These are phyloP conservation scores for Paraurostyla sp. DNA, from an alignment of 73 alveolate genomes.

Conservation along the genomic window DNA sequence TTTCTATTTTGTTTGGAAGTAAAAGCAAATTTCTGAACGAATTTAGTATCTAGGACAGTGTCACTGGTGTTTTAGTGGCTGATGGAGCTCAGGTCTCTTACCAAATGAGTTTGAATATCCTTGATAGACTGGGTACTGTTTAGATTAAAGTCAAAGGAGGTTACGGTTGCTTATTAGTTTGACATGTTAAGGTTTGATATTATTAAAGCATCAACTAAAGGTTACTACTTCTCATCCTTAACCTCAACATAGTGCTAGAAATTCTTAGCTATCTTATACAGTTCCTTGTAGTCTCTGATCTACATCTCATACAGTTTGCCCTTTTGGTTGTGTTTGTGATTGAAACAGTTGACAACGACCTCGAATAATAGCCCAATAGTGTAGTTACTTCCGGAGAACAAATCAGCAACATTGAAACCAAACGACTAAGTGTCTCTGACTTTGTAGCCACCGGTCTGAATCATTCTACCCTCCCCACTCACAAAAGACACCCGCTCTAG, in stretches of 20 bases:
- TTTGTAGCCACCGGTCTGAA: constrained; percentile 57
- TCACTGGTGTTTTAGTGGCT: background rate
- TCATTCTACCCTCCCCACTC: constrained; percentile 58
- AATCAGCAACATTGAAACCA: constrained; percentile 42
- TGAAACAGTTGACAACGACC: constrained; percentile 53
- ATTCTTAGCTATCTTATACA: background rate
- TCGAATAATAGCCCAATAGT: constrained; percentile 46
- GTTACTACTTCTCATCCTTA: constrained; percentile 28
- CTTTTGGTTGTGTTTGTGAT: background rate
- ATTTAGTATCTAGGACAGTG: background rate
- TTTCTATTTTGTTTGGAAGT: background rate
- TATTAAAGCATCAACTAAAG: constrained; percentile 19
- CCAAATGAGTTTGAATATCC: background rate
- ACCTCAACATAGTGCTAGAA: constrained; percentile 5
- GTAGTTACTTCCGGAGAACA: constrained; percentile 49
- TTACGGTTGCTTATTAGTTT: background rate
- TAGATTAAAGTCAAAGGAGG: constrained; percentile 20
- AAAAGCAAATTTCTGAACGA: constrained; percentile 15
- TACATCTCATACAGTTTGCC: constrained; percentile 22
- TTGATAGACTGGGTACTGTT: background rate
- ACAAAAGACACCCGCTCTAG: constrained; percentile 47
- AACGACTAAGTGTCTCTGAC: constrained; percentile 43
- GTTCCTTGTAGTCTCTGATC: background rate
- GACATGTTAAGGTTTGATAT: constrained; percentile 12
- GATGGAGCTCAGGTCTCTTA: background rate